These are phyloP conservation scores for Fusarium nisikadoi DNA, from an alignment of 2,329 filamentous ascomycete genomes.

Conservation along the genomic window DNA sequence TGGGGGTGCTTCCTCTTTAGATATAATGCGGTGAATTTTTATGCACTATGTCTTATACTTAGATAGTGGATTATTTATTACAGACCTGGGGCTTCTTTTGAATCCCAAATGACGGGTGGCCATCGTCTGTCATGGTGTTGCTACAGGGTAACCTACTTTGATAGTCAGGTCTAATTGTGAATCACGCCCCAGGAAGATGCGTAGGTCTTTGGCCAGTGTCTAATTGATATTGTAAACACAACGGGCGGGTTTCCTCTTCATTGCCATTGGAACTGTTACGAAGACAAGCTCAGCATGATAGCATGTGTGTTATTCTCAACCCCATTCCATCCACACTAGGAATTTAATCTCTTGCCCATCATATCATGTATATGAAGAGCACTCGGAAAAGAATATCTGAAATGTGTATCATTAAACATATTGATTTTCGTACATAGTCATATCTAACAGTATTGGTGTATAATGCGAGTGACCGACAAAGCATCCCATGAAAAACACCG, in stretches of 20 bases:
- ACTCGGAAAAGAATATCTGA: not conserved
- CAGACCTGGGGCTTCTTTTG: not conserved
- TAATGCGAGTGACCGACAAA: not conserved
- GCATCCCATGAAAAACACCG: conserved; percentile 3
- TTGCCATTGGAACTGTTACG: not conserved
- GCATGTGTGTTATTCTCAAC: not conserved
- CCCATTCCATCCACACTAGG: not conserved
- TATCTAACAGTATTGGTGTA: conserved; percentile 9
- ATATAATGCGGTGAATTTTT: not conserved
- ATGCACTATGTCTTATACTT: not conserved
- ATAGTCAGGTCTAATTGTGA: too few relatives aligned
- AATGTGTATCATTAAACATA: conserved; percentile 23
- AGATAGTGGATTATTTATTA: not conserved
- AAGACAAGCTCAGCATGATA: not conserved
- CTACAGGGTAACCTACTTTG: conserved; percentile 5
- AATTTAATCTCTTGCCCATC: not conserved
- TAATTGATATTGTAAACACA: not conserved
- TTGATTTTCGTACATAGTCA: conserved; percentile 23
- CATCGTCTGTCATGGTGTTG: not conserved
- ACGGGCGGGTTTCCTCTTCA: not conserved
- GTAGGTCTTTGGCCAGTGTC: not conserved
- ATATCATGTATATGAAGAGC: too few relatives aligned
- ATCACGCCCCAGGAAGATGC: not conserved
- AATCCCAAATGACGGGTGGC: not conserved
- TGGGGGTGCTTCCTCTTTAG: too few relatives aligned